Percentiles rank a stretch among this genome's conserved stretches.
phyloP scores from a whole-genome alignment of 148 eudicot genomes.

The Limonium bicolor region DNA sequence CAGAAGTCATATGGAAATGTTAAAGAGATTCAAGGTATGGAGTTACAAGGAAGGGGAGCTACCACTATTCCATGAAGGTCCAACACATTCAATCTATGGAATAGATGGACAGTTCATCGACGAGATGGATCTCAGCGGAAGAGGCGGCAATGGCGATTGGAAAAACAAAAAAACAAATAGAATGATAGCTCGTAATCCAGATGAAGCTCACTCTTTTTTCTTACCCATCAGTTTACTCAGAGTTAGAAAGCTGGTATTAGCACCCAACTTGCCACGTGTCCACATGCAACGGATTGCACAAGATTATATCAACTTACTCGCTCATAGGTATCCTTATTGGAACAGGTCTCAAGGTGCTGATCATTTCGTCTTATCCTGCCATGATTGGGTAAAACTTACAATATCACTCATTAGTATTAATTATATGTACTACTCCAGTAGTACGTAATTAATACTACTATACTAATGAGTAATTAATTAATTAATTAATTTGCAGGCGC shows the following conservation, averaged over 20 bases:
- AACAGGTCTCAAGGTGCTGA: constrained; percentile 48
- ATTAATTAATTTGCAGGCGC: too few relatives aligned
- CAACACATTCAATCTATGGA: constrained; percentile 39
- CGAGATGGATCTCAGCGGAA: constrained; percentile 17
- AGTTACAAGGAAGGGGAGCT: constrained; percentile 61
- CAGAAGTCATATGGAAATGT: constrained; percentile 72
- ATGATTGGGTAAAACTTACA: constrained; percentile 88
- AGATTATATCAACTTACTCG: constrained; percentile 26
- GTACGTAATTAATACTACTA: neutral
- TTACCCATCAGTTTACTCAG: constrained; percentile 33
- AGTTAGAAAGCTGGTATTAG: constrained; percentile 24
- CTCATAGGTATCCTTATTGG: constrained; percentile 41
- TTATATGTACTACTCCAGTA: constrained; percentile 23
- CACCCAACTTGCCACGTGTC: constrained; percentile 17
- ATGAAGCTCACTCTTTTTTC: constrained; percentile 33
- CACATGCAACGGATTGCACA: constrained; percentile 27
- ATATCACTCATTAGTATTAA: too few relatives aligned
- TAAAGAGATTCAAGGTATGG: constrained; percentile 41
- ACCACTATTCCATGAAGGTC: constrained; percentile 48
- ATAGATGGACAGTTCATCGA: constrained; percentile 46
- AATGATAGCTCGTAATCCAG: constrained; percentile 22
- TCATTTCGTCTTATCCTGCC: constrained; percentile 54
- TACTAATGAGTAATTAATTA: too few relatives aligned
- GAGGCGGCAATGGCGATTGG: too few relatives aligned
- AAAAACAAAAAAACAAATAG: too few relatives aligned